Evolutionary conservation across 169 alveolate genomes (phyloP).

Genomic region (Eimeria tenella): DNA sequence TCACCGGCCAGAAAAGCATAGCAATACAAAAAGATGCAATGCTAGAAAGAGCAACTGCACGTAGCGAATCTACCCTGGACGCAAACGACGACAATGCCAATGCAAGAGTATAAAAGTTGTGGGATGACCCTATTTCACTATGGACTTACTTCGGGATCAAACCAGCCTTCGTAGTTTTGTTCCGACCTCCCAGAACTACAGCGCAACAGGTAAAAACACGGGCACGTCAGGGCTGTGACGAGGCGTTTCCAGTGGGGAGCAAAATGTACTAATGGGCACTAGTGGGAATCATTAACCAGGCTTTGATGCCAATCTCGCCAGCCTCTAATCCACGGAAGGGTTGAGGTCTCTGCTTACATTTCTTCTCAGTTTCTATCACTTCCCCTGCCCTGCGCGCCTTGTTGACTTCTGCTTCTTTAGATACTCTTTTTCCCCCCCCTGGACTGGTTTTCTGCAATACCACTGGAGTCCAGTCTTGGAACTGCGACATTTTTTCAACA

Average conservation of each 20-base stretch:
- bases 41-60: no score
- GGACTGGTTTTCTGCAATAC: conserved; percentile 80
- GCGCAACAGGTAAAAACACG: not conserved
- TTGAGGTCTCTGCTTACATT: conserved; percentile 38
- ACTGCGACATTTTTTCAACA: conserved; percentile 23
- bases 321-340: no score
- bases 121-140: not conserved
- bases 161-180: conserved; percentile 58
- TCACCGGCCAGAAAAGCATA: no score
- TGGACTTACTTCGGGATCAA: conserved; percentile 75
- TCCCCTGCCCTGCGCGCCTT: conserved; percentile 81
- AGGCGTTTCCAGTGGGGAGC: no score
- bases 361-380: conserved; percentile 80
- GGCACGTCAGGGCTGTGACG: no score
- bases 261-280: no score
- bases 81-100: no score
- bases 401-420: conserved; percentile 81
- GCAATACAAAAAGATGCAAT: no score
- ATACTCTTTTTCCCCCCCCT: conserved; percentile 75
- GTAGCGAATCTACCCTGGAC: no score
- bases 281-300: no score
- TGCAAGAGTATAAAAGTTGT: no score
- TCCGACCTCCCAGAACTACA: conserved; percentile 70
- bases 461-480: conserved; percentile 83
- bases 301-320: no score